phyloP scores from a whole-genome alignment of 495 filamentous ascomycete species.

The Xylaria castorea region DNA sequence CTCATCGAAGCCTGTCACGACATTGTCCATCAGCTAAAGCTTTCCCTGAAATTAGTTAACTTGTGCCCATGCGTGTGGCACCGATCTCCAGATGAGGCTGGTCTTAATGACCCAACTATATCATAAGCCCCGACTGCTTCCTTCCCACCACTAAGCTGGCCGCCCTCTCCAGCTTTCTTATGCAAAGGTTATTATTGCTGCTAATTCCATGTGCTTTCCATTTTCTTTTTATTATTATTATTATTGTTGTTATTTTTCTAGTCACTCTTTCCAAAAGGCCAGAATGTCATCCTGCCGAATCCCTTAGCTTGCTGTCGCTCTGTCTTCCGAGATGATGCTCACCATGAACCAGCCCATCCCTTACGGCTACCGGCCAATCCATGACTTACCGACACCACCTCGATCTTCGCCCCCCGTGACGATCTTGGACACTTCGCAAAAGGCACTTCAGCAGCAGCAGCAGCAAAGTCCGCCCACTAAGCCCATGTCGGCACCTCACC shows the following conservation, averaged over 20 bases:
- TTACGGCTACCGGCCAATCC: constrained; percentile 70
- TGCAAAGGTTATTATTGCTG: constrained; percentile 59
- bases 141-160: constrained; percentile 56
- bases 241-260: constrained; percentile 4
- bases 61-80: constrained; percentile 42
- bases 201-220: constrained; percentile 37
- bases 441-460: constrained; percentile 47
- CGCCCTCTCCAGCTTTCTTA: constrained; percentile 58
- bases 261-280: constrained; percentile 29
- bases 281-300: constrained; percentile 34
- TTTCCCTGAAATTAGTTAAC: constrained; percentile 37
- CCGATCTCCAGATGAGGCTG: constrained; percentile 54
- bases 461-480: constrained; percentile 51
- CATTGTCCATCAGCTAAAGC: constrained; percentile 36
- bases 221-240: constrained; percentile 14
- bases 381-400: constrained; percentile 72
- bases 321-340: constrained; percentile 62
- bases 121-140: constrained; percentile 59
- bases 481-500: constrained; percentile 75
- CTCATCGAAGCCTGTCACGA: constrained; percentile 36
- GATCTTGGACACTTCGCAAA: constrained; percentile 56
- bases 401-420: constrained; percentile 66
- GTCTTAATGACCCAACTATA: constrained; percentile 55
- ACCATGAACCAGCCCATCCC: constrained; percentile 71
- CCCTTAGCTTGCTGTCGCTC: constrained; percentile 37